Percentiles rank a stretch among this genome's conserved stretches.
phyloP scores from a whole-genome alignment of 176 grass and related monocot genomes.

The Miscanthus lutarioriparius region DNA sequence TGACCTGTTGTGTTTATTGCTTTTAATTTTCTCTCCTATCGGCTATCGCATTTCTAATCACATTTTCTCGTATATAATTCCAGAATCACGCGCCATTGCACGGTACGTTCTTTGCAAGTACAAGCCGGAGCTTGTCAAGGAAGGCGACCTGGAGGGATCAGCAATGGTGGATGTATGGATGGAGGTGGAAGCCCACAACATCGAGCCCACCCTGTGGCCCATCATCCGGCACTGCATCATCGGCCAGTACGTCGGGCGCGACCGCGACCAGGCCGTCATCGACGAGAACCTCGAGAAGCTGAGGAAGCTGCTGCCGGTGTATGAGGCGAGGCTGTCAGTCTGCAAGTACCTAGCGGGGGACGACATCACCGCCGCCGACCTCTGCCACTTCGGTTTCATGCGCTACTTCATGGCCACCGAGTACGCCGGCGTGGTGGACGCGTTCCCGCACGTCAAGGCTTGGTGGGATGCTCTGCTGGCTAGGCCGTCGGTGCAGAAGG shows the following conservation, averaged over 20 bases:
- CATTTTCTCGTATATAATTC: neutral
- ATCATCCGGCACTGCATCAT: constrained; percentile 35
- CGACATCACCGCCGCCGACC: constrained; percentile 41
- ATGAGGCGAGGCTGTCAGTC: constrained; percentile 37
- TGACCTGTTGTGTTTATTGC: neutral
- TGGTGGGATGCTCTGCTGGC: constrained; percentile 49
- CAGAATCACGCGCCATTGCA: constrained; percentile 52
- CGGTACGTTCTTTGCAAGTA: constrained; percentile 43
- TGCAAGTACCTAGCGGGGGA: constrained; percentile 37
- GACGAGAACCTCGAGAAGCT: constrained; percentile 34
- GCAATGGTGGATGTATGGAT: constrained; percentile 52
- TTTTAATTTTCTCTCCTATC: neutral
- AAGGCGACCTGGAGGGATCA: constrained; percentile 20
- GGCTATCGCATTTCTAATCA: no score
- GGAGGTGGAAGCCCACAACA: constrained; percentile 49
- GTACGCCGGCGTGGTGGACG: constrained; percentile 26
- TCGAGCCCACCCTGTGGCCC: neutral
- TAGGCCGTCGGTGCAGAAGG: constrained; percentile 40
- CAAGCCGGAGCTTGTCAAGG: constrained; percentile 35
- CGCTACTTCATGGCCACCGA: constrained; percentile 45
- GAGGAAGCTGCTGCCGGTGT: constrained; percentile 33
- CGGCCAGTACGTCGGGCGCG: neutral
- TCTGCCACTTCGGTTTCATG: constrained; percentile 46
- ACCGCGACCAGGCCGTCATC: constrained; percentile 34
- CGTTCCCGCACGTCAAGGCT: constrained; percentile 40